Base-by-base conservation (phyloP, 1,139 yeast species). In the Geotrichum candidum region DNA sequence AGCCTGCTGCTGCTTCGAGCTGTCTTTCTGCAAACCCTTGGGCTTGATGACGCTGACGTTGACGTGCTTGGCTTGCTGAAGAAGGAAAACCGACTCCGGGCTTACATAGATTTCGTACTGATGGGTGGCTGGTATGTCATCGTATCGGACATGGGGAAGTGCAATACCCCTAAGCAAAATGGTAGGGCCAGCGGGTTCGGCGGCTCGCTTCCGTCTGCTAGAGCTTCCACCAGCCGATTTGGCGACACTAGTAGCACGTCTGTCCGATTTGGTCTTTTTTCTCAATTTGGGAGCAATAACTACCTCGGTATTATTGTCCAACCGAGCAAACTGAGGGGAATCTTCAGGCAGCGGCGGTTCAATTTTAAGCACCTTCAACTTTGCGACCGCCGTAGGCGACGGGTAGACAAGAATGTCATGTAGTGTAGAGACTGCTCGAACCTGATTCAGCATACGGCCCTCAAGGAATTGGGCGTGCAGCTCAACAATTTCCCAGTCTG, bases 401-500 rank as follows among this genome's bases (percentile, higher is more conserved):
- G 96, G 88, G 69, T 84, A 90, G 1, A 92, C 88, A 13, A 88
- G 82, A 62, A 92, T 76, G 0, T 80, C 76, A 66, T 87, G 94
- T 57, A 80, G 78, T 31, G 80, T 65, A 0, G 85, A 78, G 1
- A 91, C 88, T 58, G 95, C 88, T 63, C 98, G 78, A 1, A 95
- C 85, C 72, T 92, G 98, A 60, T 86, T 84, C 53, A 92, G 77
- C 68, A 92, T 80, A 67, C 84, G 84, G 57, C 84, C 84, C 70
- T 94, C 98, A 52, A 94, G 80, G 58, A 81, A 82, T 57, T 82
- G 85, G 1, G 96, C 95, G 73, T 94, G 90, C 3, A 88, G 76
- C 70, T 91, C 97, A 5, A 91, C 89, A 52, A 89, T 77, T 68
- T 92, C 98, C 98, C 98, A 94, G 71, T 94, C 99, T 3, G 88